Evolutionary conservation across 2,329 filamentous ascomycete species (phyloP).

Genomic region (Neocucurbitaria cava): DNA sequence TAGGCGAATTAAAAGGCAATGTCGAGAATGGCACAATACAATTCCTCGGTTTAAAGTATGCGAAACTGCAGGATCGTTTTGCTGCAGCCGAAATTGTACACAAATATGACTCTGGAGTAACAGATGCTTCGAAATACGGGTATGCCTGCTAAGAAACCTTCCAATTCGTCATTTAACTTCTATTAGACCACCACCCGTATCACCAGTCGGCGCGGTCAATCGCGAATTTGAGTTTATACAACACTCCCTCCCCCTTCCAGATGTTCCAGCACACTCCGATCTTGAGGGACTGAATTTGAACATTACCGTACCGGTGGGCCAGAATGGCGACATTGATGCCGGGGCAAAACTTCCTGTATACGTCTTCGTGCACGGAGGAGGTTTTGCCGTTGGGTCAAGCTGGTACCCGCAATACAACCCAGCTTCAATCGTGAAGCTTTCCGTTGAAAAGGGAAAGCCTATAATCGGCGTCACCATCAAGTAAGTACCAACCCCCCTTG

Average conservation of each 20-base stretch:
- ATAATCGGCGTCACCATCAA: slow-evolving; percentile 54
- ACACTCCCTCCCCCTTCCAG: slow-evolving; percentile 50
- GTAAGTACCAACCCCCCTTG: slow-evolving; percentile 50
- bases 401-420: slow-evolving; percentile 62
- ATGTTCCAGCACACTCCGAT: slow-evolving; percentile 53
- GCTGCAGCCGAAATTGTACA: slow-evolving; percentile 41
- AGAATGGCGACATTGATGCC: slow-evolving; percentile 24
- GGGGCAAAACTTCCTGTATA: slow-evolving; percentile 57
- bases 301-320: slow-evolving; percentile 53
- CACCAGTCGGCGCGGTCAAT: slow-evolving; percentile 51
- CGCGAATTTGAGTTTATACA: slow-evolving; percentile 59
- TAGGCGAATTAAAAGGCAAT: slow-evolving; percentile 38
- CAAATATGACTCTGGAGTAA: slow-evolving; percentile 24
- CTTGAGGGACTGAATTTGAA: slow-evolving; percentile 61
- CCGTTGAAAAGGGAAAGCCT: slow-evolving; percentile 52
- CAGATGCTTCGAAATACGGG: slow-evolving; percentile 48
- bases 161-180: background rate
- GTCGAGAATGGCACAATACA: slow-evolving; percentile 34
- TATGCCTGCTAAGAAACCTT: slow-evolving; percentile 15
- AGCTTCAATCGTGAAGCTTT: slow-evolving; percentile 54
- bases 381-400: slow-evolving; percentile 57
- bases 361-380: slow-evolving; percentile 63
- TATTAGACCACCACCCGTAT: slow-evolving; percentile 45
- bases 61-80: slow-evolving; percentile 47
- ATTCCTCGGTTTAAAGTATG: slow-evolving; percentile 50